Evolutionary conservation across 2,329 filamentous ascomycete species (phyloP).

Genomic region (Venturia effusa): DNA sequence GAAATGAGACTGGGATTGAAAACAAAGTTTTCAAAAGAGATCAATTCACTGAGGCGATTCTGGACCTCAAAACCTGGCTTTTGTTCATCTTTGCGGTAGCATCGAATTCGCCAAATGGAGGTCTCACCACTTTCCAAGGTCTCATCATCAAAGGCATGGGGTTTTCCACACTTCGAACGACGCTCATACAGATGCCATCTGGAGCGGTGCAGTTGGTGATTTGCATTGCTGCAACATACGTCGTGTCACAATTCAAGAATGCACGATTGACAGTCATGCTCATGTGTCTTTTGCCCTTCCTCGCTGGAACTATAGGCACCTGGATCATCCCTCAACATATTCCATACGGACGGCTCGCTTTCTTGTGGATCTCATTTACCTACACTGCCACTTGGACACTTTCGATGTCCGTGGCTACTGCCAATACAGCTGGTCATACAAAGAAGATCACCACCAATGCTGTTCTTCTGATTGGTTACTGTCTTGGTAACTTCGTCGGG

Average conservation of each 20-base stretch:
- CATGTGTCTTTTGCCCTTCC: conserved; percentile 63
- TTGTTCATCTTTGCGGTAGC: conserved; percentile 25
- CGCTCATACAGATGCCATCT: conserved; percentile 22
- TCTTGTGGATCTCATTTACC: conserved; percentile 62
- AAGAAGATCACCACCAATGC: conserved; percentile 34
- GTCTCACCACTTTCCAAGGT: conserved; percentile 25
- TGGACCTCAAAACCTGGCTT: conserved; percentile 23
- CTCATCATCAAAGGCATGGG: conserved; percentile 29
- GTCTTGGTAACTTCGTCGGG: conserved; percentile 29
- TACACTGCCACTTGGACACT: conserved; percentile 55
- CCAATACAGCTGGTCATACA: conserved; percentile 27
- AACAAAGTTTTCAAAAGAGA: conserved; percentile 23
- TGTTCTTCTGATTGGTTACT: conserved; percentile 37
- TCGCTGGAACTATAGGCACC: conserved; percentile 67
- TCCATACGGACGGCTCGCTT: conserved; percentile 58
- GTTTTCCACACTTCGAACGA: conserved; percentile 27
- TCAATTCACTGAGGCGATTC: conserved; percentile 19
- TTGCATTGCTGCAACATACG: conserved; percentile 46
- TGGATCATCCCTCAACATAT: conserved; percentile 52
- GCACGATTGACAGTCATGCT: conserved; percentile 35
- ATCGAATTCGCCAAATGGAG: conserved; percentile 29
- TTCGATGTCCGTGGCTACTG: conserved; percentile 46
- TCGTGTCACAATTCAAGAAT: conserved; percentile 42
- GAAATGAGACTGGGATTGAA: conserved; percentile 27
- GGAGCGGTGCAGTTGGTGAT: conserved; percentile 24